These are phyloP conservation scores for Microstegium vimineum DNA, from an alignment of 176 grass and related monocot species.

Conservation along the genomic window DNA sequence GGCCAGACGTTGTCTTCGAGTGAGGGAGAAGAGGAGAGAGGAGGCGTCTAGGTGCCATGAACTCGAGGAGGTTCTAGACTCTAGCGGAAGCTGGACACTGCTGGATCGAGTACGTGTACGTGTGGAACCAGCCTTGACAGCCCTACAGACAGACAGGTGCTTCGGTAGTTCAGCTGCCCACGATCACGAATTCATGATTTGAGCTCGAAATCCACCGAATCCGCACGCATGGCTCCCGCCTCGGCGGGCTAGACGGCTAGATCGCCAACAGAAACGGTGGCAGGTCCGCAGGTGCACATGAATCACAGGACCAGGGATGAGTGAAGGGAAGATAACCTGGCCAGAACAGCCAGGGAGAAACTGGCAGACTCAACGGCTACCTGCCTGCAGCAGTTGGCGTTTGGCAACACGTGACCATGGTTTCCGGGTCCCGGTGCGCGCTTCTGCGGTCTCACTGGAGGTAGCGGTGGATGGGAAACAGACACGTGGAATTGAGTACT, in stretches of 20 bases:
- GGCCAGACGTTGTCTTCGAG: background rate
- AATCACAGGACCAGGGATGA: background rate
- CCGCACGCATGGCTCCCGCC: background rate
- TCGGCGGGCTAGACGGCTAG: background rate
- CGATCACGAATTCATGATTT: no score
- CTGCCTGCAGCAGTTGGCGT: background rate
- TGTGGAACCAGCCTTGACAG: background rate
- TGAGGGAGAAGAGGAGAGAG: background rate
- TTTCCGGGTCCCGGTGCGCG: background rate
- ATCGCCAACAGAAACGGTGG: background rate
- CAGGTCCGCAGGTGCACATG: background rate
- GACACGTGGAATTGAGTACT: no score
- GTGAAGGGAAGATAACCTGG: background rate
- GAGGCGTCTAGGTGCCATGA: background rate
- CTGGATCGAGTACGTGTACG: background rate
- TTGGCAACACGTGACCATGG: background rate
- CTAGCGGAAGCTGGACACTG: background rate
- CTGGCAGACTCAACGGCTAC: background rate
- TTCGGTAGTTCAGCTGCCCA: no score
- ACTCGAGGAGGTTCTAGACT: background rate
- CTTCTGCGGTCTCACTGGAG: no score
- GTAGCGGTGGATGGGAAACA: no score
- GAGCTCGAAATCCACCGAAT: background rate
- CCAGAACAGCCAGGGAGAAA: background rate
- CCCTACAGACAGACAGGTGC: background rate